phyloP scores from a whole-genome alignment of 495 filamentous ascomycete species.

The Penicillium psychrofluorescens region DNA sequence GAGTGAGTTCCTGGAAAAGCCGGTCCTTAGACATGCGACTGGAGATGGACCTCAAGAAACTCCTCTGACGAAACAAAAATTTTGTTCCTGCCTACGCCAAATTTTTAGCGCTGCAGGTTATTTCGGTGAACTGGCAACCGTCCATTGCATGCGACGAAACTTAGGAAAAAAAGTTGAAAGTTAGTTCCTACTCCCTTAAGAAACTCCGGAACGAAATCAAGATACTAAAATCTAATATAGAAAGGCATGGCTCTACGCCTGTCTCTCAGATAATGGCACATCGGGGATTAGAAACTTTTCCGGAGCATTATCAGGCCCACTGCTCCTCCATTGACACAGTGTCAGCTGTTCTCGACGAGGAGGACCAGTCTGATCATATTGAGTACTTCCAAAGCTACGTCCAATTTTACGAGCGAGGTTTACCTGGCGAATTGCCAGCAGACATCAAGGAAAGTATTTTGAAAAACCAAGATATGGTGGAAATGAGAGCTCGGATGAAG shows the following conservation, averaged over 20 bases:
- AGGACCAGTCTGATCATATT: constrained; percentile 11
- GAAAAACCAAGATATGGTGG: constrained; percentile 4
- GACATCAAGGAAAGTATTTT: constrained; percentile 13
- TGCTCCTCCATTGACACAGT: constrained; percentile 14
- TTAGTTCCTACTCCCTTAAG: background rate
- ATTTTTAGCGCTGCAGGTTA: constrained; percentile 9
- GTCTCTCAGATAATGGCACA: constrained; percentile 15
- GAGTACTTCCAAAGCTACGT: constrained; percentile 16
- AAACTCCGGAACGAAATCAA: no score
- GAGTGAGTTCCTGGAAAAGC: constrained; percentile 10
- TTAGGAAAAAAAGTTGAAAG: constrained; percentile 11
- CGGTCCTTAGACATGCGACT: constrained; percentile 15
- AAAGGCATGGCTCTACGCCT: constrained; percentile 12
- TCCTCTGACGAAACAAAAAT: constrained; percentile 4
- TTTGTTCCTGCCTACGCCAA: constrained; percentile 7
- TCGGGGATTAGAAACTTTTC: constrained; percentile 9
- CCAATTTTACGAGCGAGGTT: constrained; percentile 9
- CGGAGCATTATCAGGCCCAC: constrained; percentile 10
- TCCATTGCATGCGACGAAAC: constrained; percentile 9
- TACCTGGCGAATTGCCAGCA: constrained; percentile 9
- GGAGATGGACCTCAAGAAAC: constrained; percentile 13
- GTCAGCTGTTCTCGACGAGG: constrained; percentile 9
- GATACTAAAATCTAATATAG: constrained; percentile 1
- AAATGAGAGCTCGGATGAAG: constrained; percentile 4
- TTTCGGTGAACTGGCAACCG: background rate